Conservation (phyloP, 371 early-diverging fungal genomes). For the Mucor mucedo region DNA sequence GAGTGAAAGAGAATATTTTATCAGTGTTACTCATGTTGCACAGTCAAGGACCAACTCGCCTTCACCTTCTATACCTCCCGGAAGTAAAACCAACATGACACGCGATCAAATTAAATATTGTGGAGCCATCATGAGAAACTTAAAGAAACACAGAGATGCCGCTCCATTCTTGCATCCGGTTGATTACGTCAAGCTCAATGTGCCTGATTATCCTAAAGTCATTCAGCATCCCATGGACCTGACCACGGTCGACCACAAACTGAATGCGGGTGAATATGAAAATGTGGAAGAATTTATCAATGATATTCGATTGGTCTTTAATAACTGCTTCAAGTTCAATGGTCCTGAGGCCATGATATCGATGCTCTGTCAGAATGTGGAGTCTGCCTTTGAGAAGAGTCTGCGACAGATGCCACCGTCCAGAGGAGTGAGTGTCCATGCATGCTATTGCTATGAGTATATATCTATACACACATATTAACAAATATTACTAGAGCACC, state of each 20-base stretch:
- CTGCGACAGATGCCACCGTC: slow-evolving; percentile 72
- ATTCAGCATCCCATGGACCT: slow-evolving; percentile 99
- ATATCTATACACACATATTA: not conserved
- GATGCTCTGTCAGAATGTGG: slow-evolving; percentile 73
- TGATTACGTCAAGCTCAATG: slow-evolving; percentile 86
- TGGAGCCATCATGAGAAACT: slow-evolving; percentile 70
- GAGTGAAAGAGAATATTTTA: not conserved
- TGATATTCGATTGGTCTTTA: slow-evolving; percentile 81
- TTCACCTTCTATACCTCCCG: slow-evolving; percentile 33
- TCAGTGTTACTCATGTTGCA: not conserved
- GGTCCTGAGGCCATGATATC: slow-evolving; percentile 80
- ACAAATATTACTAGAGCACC: slow-evolving; percentile 5
- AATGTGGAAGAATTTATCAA: slow-evolving; percentile 71
- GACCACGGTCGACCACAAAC: slow-evolving; percentile 88
- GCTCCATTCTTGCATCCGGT: slow-evolving; percentile 92
- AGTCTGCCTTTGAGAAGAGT: slow-evolving; percentile 73
- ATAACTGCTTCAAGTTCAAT: slow-evolving; percentile 94
- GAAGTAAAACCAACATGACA: slow-evolving; percentile 58
- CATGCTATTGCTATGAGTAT: not conserved
- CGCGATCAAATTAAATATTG: slow-evolving; percentile 85
- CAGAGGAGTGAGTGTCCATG: slow-evolving; percentile 31
- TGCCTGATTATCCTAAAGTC: slow-evolving; percentile 94
- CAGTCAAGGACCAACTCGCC: slow-evolving; percentile 27
- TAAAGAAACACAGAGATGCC: slow-evolving; percentile 79
- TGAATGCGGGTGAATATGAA: slow-evolving; percentile 75